These are phyloP conservation scores for Anthracocystis setariae DNA, from an alignment of 1,284 basidiomycete species.

Conservation along the genomic window DNA sequence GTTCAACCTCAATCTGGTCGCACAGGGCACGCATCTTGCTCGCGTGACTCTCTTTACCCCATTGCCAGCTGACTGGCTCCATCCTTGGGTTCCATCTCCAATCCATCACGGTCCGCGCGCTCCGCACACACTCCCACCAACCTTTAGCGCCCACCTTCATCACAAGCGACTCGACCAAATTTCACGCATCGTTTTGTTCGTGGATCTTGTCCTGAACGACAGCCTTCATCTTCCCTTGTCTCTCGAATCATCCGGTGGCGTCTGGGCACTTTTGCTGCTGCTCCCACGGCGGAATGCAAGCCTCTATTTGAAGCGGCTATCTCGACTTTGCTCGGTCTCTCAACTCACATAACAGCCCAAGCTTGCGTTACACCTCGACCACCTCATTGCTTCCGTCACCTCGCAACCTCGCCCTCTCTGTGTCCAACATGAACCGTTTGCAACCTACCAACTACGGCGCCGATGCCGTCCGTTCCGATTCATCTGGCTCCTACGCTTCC, in stretches of 20 bases:
- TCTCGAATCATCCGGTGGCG: no score
- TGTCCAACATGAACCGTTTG: slow-evolving; percentile 22
- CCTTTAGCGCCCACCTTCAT: neutral
- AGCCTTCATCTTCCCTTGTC: no score
- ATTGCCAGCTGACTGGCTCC: neutral
- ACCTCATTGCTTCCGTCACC: neutral
- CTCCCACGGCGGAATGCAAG: no score
- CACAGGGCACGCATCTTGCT: no score
- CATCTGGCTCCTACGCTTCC: slow-evolving; percentile 35
- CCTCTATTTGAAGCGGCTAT: no score
- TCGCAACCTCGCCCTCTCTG: neutral
- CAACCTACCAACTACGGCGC: slow-evolving; percentile 21
- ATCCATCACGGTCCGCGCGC: neutral
- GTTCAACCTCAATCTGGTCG: no score
- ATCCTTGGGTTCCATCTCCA: neutral
- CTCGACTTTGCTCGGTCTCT: neutral
- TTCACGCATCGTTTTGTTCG: neutral
- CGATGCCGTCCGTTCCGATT: slow-evolving; percentile 25
- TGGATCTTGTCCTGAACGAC: no score
- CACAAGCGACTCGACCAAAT: neutral
- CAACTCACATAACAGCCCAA: neutral
- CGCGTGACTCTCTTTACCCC: no score
- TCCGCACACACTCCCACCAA: neutral
- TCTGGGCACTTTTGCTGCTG: no score
- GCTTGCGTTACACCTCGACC: neutral